phyloP scores from a whole-genome alignment of 805 yeast genomes.

The Jamesozyma spencerorum region DNA sequence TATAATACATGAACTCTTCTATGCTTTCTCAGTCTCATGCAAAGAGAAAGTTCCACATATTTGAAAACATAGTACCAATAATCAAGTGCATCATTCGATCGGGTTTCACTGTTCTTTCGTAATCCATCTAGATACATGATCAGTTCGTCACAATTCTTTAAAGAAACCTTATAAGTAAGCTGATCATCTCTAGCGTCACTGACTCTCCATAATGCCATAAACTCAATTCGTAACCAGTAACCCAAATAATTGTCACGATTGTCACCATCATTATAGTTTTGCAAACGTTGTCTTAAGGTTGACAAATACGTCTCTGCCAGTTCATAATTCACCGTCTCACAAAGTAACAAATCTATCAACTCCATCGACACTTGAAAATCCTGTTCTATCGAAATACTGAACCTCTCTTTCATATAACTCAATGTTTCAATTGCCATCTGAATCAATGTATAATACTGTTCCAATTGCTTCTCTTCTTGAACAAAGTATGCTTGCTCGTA shows the following conservation, averaged over 20 bases:
- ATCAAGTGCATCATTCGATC: not conserved
- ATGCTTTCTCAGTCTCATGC: constrained; percentile 8
- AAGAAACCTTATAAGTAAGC: constrained; percentile 19
- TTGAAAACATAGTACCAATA: constrained; percentile 16
- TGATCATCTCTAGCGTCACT: constrained; percentile 12
- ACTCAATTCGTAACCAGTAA: constrained; percentile 19
- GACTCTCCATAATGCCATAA: constrained; percentile 13
- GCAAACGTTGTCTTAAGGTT: constrained; percentile 18
- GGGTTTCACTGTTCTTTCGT: not conserved
- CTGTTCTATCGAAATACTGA: constrained; percentile 19
- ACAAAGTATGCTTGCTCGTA: constrained; percentile 10
- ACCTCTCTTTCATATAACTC: constrained; percentile 9
- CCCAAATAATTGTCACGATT: constrained; percentile 4
- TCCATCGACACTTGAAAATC: constrained; percentile 21
- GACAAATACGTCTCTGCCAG: constrained; percentile 24
- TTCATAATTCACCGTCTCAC: constrained; percentile 25
- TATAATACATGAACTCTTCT: constrained; percentile 8
- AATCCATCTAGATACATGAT: constrained; percentile 6
- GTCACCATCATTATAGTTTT: constrained; percentile 12
- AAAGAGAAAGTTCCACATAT: constrained; percentile 11
- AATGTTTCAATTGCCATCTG: constrained; percentile 22
- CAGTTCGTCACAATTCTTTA: constrained; percentile 17
- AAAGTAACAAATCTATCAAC: constrained; percentile 20
- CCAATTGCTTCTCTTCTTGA: constrained; percentile 15
- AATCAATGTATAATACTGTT: constrained; percentile 29